Evolutionary conservation across 1,284 basidiomycete genomes (phyloP), one percentile per base, ranked within the genome.

Genomic region (Trichosporon ovoides): DNA sequence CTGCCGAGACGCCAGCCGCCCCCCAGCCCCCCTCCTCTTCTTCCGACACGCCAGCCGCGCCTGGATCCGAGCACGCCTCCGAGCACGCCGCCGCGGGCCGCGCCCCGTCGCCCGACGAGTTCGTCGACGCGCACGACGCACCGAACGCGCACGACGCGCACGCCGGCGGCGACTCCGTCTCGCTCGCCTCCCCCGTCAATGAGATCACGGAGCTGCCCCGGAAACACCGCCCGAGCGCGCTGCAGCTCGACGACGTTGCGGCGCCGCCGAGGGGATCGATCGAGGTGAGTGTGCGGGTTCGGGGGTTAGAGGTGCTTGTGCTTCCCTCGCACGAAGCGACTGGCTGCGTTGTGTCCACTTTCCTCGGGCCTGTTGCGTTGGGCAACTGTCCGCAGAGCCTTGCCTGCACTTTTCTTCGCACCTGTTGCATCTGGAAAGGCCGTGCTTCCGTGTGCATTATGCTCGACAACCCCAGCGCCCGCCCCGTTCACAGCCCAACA

Each of bases 181-280:
- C 22, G 33, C 33, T 52, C 18, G 50, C 33, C 31, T 35, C 34
- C 13, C 43, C 18, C 43, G 13, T 37, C 3, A 37, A n/a, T 6
- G 43, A 48, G 43, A 31, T 28, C 43, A 52, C 13, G 49, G 33
- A 22, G 28, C 28, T 31, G 28, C 28, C 28, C 5, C 28, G 28
- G 33, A 35, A 37, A 18, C n/a, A 10, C 38, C 11, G 24, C 24
- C 55, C 34, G 40, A 22, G 11, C 1, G 22, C 55, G 46, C 36
- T 59, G 40, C 49, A 52, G 58, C 54, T 59, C 12, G 40, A 55
- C 14, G 51, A 55, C 13, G 50, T 59, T 7, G 24, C 38, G 11
- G 9, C 50, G 16, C 50, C 50, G 6, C 22, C 20, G n/a, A 19
- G 38, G 24, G 10, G 38, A 19, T 35, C 36, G 11, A 53, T 59